Evolutionary conservation across 345 rosid species (phyloP), one percentile per base, ranked within the genome.

Genomic region (Adansonia digitata): DNA sequence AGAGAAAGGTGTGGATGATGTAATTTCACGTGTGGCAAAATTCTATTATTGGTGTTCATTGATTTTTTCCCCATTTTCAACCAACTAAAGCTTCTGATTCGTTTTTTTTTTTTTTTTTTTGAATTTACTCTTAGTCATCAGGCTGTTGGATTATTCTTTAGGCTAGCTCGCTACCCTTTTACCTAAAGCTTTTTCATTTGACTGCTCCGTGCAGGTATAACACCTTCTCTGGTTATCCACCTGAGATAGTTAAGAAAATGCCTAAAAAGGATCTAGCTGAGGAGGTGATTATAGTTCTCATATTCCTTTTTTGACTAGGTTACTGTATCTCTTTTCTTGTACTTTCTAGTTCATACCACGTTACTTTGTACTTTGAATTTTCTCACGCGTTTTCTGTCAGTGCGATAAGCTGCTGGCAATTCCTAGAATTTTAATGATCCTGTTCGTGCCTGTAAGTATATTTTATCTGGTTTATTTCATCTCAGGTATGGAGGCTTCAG

Each of bases 151-250:
- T 65, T 56, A 52, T 17, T 65, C 72, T 40, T 37, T 12, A 11
- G 20, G 37, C 59, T 24, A 29, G 59, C 26, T 59, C 17, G 14
- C 45, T 64, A 35, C 15, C 68, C 5, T 12, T 18, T 27, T 46
- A 6, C 45, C 24, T 74, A 8, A 62, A n/a, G n/a, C 45, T 20
- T 9, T 49, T 49, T 48, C 7, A 40, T 35, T 63, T 64, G 70
- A 48, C 37, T 59, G 63, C 55, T 65, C 31, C 48, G 69, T 80
- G 72, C 86, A 91, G 97, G 56, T 92, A 94, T 85, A 91, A 84
- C 78, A 94, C 97, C 29, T 92, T 91, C 85, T 76, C 87, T 74
- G 96, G 98, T 72, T 91, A 91, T 85, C 90, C 95, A 11, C 95
- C 98, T 0, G 94, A 94, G 65, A 66, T 72, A 18, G 97, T 92